Conservation (phyloP, 192 early-diverging fungal genomes). For the Coemansia sp. region DNA sequence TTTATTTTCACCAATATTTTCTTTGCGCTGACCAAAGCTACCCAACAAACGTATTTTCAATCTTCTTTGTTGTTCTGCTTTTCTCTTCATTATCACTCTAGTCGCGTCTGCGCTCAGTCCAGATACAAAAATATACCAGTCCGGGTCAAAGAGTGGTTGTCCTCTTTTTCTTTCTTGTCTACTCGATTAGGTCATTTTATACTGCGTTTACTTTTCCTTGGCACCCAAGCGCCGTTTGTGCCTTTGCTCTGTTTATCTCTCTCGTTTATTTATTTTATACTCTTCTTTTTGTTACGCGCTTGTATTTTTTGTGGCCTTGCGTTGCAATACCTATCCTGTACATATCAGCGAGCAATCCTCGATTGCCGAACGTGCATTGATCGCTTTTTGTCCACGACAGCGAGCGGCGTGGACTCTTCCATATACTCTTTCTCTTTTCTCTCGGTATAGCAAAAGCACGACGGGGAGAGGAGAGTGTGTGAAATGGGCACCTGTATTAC, state of each 20-base stretch:
- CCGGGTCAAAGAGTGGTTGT: not conserved
- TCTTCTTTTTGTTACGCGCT: constrained; percentile 5
- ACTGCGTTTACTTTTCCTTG: not conserved
- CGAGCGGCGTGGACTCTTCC: not conserved
- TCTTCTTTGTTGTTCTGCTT: not conserved
- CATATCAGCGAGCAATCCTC: not conserved
- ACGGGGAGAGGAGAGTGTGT: not conserved
- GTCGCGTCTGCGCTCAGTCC: not conserved
- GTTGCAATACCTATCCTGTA: not conserved
- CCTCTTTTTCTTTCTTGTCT: not conserved
- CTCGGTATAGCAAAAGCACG: not conserved
- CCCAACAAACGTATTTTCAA: not conserved
- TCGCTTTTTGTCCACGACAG: not conserved
- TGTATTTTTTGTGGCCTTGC: not conserved
- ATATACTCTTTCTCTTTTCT: not conserved
- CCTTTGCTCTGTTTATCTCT: not conserved
- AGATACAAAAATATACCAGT: not conserved
- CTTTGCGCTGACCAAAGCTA: not conserved
- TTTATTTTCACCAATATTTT: constrained; percentile 7
- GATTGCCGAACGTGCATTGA: not conserved
- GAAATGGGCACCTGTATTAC: constrained; percentile 11
- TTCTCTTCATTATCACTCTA: not conserved
- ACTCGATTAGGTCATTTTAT: constrained; percentile 5
- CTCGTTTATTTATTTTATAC: constrained; percentile 1
- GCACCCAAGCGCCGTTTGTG: not conserved